Evolutionary conservation across 2,329 filamentous ascomycete genomes (phyloP).

Genomic region (Aspergillus sp.): DNA sequence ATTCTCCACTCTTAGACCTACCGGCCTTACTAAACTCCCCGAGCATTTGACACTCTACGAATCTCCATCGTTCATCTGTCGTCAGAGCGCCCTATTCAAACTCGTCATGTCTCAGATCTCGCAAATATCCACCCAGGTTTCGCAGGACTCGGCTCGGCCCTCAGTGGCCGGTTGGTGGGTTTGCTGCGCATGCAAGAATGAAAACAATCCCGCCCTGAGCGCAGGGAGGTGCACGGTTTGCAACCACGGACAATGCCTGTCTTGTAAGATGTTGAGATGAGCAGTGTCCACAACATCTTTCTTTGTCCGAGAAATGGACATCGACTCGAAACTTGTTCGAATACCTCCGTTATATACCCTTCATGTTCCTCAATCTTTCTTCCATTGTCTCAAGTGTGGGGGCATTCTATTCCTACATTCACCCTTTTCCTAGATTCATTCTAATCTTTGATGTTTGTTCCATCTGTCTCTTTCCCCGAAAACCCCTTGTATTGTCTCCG

Average conservation of each 20-base stretch:
- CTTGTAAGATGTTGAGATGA: background rate
- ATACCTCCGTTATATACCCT: background rate
- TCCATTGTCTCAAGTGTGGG: too few species aligned
- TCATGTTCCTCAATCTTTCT: too few species aligned
- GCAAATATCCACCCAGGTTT: background rate
- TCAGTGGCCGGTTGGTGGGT: conserved; percentile 20
- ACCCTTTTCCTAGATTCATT: too few species aligned
- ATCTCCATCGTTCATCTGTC: background rate
- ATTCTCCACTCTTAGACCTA: background rate
- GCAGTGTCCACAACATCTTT: background rate
- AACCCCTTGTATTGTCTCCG: background rate
- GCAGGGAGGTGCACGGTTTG: conserved; percentile 20
- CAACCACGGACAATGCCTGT: conserved; percentile 7
- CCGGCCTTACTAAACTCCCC: background rate
- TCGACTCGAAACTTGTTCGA: background rate
- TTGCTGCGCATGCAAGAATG: conserved; percentile 21
- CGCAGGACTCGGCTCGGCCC: background rate
- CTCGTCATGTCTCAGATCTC: background rate
- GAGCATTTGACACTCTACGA: background rate
- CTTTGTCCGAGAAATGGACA: background rate
- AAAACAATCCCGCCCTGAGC: conserved; percentile 21
- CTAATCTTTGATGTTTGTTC: too few species aligned
- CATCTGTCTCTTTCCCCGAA: background rate
- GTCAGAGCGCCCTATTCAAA: background rate
- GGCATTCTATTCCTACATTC: too few species aligned